Percentiles rank a stretch among this genome's conserved stretches.
Evolutionary conservation across 2,329 filamentous ascomycete species (phyloP).

Genomic region (Cadophora sp.): DNA sequence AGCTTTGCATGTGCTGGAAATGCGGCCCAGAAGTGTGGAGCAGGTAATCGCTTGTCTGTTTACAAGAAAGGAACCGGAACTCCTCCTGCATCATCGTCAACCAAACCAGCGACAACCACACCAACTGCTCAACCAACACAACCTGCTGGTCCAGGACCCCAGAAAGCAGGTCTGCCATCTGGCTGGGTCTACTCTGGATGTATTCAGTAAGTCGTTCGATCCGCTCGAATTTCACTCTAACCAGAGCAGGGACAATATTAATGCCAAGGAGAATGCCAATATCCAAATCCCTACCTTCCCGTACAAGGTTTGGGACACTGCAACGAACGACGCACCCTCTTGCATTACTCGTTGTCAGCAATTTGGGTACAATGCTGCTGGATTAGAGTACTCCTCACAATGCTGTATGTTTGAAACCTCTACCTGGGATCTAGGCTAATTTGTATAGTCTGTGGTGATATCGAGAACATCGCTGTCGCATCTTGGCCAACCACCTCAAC

Average conservation of each 20-base stretch:
- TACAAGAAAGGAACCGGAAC: constrained; percentile 21
- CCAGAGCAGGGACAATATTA: constrained; percentile 60
- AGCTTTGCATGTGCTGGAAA: constrained; percentile 31
- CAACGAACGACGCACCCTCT: constrained; percentile 23
- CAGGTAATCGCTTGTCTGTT: constrained; percentile 30
- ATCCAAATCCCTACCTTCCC: constrained; percentile 28
- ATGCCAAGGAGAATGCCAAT: constrained; percentile 51
- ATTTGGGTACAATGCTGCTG: constrained; percentile 34
- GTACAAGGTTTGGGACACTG: constrained; percentile 27
- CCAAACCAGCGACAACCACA: neutral
- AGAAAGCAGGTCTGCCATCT: constrained; percentile 31
- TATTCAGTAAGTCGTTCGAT: constrained; percentile 37
- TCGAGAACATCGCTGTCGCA: constrained; percentile 29
- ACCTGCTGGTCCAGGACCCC: constrained; percentile 23
- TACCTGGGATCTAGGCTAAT: neutral
- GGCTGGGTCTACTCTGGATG: constrained; percentile 36
- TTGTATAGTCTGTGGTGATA: constrained; percentile 44
- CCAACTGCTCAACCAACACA: constrained; percentile 9
- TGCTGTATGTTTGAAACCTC: constrained; percentile 26
- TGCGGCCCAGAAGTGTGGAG: constrained; percentile 31
- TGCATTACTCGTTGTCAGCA: constrained; percentile 28
- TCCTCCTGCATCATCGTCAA: constrained; percentile 2
- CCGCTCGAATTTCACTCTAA: constrained; percentile 56
- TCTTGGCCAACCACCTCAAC: constrained; percentile 29
- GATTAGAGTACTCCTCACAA: constrained; percentile 30